phyloP scores from a whole-genome alignment of 139 green algal species.

The Volvox africanus region DNA sequence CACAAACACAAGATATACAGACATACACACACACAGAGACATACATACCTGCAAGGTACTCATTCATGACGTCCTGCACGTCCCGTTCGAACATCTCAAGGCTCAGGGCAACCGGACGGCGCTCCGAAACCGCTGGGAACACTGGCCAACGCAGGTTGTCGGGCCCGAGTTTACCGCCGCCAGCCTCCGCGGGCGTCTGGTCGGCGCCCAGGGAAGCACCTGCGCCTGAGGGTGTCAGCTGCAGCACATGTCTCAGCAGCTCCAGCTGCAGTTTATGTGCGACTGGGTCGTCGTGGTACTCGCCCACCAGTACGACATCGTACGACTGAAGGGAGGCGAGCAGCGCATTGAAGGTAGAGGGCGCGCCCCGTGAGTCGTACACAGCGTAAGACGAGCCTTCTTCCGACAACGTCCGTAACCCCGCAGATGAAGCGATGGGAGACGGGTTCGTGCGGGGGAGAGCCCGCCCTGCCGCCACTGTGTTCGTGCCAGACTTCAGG shows the following conservation, averaged over 20 bases:
- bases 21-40: neutral
- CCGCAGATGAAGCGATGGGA: no score
- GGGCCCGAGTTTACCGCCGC: neutral
- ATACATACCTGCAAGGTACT: conserved; percentile 54
- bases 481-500: no score
- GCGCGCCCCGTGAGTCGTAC: conserved; percentile 7
- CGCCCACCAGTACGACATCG: conserved; percentile 61
- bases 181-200: no score
- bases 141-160: neutral
- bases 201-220: no score
- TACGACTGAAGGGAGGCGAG: conserved; percentile 23
- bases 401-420: no score
- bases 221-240: neutral
- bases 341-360: neutral
- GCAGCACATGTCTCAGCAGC: conserved; percentile 33
- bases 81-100: conserved; percentile 75
- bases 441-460: no score
- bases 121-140: neutral
- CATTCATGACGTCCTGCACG: conserved; percentile 66
- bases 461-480: no score
- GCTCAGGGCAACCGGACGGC: conserved; percentile 48
- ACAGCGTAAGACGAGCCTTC: conserved; percentile 28
- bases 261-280: conserved; percentile 56
- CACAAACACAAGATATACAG: neutral
- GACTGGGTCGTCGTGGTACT: conserved; percentile 63